Base-by-base conservation (phyloP, 129 eudicot genomes). In the Rutidosis leptorrhynchoides region DNA sequence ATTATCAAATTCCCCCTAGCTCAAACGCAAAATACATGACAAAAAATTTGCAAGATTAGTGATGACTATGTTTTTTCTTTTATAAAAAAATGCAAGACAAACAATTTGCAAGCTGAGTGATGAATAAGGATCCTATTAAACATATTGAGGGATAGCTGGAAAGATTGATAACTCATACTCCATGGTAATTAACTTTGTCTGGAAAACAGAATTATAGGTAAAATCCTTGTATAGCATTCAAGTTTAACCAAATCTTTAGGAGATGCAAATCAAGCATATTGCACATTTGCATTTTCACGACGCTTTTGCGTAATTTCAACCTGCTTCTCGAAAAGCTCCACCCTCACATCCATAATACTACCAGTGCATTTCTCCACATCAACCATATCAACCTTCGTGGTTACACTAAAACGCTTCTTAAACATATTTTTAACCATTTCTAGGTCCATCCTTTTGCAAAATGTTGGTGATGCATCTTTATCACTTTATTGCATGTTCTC, bases 321-420 rank as follows among this genome's bases (percentile, higher is more conserved):
- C 73, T 86, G 93, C 79, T 83, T 80, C 73, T 72, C 45, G 53
- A 86, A 86, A 59, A 86, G 75, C 51, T 86, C 93, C 70, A 77
- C 24, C 17, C 77, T 83, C 15, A 75, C 30, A 60, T 77, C 73
- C 75, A 73, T 22, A 12, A 77, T 33, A 54, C 53, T 62, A 72
- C 85, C 75, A 1, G 62, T 28, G 70, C 74, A 71, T 69, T 57
- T 62, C 25, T 62, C 54, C 17, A 78, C 73, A 20, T 75, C 74
- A 16, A 78, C 22, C 57, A 82, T 64, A 21, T 68, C 62, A 29
- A 55, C 78, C n/a, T 74, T 67, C 14, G 12, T 46, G 35, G 24
- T 22, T 37, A 67, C 53, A 57, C 21, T 60, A 65, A 77, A 42
- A 1, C 75, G 74, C 65, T 8, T 77, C 16, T 60, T 28, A 66